These are phyloP conservation scores for Teunomyces tritomae DNA, from an alignment of 805 yeast species.

Conservation along the genomic window DNA sequence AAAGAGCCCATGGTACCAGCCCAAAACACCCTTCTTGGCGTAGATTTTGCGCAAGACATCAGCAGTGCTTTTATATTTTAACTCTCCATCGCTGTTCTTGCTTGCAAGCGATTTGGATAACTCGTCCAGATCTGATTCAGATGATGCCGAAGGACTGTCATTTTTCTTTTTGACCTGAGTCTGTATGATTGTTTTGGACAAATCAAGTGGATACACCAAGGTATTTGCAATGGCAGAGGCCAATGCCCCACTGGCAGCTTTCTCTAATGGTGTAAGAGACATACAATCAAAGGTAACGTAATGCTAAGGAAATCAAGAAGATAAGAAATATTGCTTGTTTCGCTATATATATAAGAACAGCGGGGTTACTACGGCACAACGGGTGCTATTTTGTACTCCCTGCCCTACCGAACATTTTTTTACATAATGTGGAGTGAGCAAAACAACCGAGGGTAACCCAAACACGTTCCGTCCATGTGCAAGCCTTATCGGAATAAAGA, in stretches of 20 bases:
- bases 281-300: conserved; percentile 39
- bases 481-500: background rate
- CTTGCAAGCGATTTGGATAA: conserved; percentile 7
- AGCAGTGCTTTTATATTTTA: conserved; percentile 51
- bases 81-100: conserved; percentile 13
- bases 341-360: background rate
- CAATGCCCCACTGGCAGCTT: conserved; percentile 78
- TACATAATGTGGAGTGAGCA: conserved; percentile 1
- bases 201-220: conserved; percentile 76
- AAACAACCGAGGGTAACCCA: conserved; percentile 1
- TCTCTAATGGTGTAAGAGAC: conserved; percentile 67
- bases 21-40: conserved; percentile 57
- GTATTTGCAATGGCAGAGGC: conserved; percentile 81
- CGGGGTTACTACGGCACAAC: conserved; percentile 1
- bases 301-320: no score
- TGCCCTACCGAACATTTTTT: background rate
- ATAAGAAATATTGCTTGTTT: background rate
- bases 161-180: conserved; percentile 49
- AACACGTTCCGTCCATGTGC: background rate
- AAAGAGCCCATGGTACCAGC: conserved; percentile 70
- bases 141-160: conserved; percentile 4
- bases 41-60: conserved; percentile 65
- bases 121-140: conserved; percentile 1
- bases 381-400: background rate
- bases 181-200: conserved; percentile 74